A percentile compares a stretch with the other conserved stretches of the same genome.
phyloP scores from a whole-genome alignment of 2,329 filamentous ascomycete genomes.

The Blumeriella jaapii region DNA sequence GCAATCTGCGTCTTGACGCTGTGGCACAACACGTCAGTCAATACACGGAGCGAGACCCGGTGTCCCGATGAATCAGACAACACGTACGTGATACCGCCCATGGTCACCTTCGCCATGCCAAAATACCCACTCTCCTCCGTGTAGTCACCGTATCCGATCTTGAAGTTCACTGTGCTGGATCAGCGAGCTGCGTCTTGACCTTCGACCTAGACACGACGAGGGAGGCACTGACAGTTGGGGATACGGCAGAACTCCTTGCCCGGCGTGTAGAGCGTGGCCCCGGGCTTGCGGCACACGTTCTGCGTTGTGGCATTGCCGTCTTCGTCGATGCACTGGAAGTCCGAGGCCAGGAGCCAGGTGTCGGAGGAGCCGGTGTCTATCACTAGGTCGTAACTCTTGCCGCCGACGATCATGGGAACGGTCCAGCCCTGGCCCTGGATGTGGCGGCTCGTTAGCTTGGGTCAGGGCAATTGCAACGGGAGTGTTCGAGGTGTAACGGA shows the following conservation, averaged over 20 bases:
- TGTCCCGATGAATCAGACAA: not conserved
- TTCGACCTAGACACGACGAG: conserved; percentile 6
- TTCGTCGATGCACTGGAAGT: not conserved
- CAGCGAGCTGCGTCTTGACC: conserved; percentile 26
- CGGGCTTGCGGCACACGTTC: too few species aligned
- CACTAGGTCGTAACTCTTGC: conserved; percentile 14
- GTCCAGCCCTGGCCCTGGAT: conserved; percentile 1
- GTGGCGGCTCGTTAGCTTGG: not conserved
- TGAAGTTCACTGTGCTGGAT: conserved; percentile 32
- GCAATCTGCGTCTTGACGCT: conserved; percentile 33
- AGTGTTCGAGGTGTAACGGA: too few species aligned
- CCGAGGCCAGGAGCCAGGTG: conserved; percentile 26
- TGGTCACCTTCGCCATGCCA: conserved; percentile 30
- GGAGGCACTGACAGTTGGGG: conserved; percentile 13
- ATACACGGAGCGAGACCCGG: not conserved
- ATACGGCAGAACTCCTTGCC: conserved; percentile 28
- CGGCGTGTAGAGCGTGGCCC: too few species aligned
- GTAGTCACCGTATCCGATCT: conserved; percentile 34
- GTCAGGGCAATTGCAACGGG: not conserved
- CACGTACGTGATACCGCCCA: conserved; percentile 32
- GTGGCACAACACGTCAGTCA: not conserved
- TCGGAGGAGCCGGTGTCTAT: conserved; percentile 38
- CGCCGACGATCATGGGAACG: conserved; percentile 1
- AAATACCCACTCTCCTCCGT: conserved; percentile 29
- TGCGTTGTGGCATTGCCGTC: conserved; percentile 19